Conservation (phyloP, 176 grass and related monocot species). For the Zea mays region DNA sequence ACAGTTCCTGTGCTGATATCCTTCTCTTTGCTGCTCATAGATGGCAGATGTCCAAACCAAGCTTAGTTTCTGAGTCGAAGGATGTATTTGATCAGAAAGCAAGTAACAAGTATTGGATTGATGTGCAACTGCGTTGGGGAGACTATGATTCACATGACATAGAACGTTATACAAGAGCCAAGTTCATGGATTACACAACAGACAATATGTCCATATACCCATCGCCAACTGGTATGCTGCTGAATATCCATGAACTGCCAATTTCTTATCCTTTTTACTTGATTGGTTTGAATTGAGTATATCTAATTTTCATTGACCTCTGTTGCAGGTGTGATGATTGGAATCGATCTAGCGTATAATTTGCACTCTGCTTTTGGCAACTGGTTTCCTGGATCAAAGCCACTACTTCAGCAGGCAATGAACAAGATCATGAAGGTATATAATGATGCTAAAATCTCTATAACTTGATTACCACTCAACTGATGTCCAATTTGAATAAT, state of each 20-base stretch:
- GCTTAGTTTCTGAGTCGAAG: constrained; percentile 95
- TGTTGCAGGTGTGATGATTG: constrained; percentile 96
- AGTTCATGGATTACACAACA: constrained; percentile 99
- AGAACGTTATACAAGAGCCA: constrained; percentile 95
- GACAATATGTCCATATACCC: constrained; percentile 99
- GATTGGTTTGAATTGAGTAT: not conserved
- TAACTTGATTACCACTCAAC: no score
- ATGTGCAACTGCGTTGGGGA: constrained; percentile 95
- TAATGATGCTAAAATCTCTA: constrained; percentile 6
- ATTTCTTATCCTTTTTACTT: not conserved
- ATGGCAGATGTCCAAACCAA: constrained; percentile 98
- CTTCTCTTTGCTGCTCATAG: constrained; percentile 97
- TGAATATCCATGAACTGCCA: constrained; percentile 12
- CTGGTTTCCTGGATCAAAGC: constrained; percentile 98
- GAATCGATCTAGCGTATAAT: constrained; percentile 93
- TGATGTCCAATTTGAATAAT: not conserved
- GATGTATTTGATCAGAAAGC: constrained; percentile 98
- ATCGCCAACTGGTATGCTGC: constrained; percentile 82
- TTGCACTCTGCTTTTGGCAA: constrained; percentile 94
- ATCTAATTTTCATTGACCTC: constrained; percentile 31
- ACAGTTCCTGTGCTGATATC: constrained; percentile 93
- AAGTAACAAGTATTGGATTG: constrained; percentile 98
- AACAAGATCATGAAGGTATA: constrained; percentile 99
- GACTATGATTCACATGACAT: constrained; percentile 99
- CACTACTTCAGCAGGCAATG: constrained; percentile 92